These are phyloP conservation scores for Cryptococcus sp. DNA, from an alignment of 1,284 basidiomycete species.

Conservation along the genomic window DNA sequence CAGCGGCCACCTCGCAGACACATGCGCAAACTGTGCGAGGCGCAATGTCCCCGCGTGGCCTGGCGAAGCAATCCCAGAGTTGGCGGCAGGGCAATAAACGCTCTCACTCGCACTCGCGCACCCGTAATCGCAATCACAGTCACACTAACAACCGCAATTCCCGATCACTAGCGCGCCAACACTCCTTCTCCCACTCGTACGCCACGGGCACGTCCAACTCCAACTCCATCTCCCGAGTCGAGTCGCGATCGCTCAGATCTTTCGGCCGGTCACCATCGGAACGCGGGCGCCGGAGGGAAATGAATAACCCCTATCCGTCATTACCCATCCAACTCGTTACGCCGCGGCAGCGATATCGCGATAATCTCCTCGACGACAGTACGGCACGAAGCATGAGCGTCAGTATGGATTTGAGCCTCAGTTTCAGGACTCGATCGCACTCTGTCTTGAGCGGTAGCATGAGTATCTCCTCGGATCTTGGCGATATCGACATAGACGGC, in stretches of 20 bases:
- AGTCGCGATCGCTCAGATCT: too few species aligned
- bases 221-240: too few species aligned
- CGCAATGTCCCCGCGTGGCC: not conserved
- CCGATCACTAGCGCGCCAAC: too few species aligned
- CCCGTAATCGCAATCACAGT: too few species aligned
- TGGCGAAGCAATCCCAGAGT: not conserved
- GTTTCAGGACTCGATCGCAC: slow-evolving; percentile 3
- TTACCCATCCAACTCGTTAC: slow-evolving; percentile 33
- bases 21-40: not conserved
- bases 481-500: not conserved
- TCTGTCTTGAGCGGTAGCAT: slow-evolving; percentile 7
- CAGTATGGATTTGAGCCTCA: slow-evolving; percentile 5
- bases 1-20: not conserved
- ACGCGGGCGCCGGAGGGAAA: slow-evolving; percentile 32
- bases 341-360: not conserved
- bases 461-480: too few species aligned
- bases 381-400: slow-evolving; percentile 11
- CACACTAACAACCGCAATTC: too few species aligned
- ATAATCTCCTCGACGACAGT: slow-evolving; percentile 5
- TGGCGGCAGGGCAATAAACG: too few species aligned
- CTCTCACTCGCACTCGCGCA: too few species aligned
- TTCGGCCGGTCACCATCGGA: slow-evolving; percentile 21
- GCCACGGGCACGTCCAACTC: too few species aligned
- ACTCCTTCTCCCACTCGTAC: too few species aligned
- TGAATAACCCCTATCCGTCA: slow-evolving; percentile 50